Percentiles rank a stretch among this genome's conserved stretches.
phyloP scores from a whole-genome alignment of 2,329 filamentous ascomycete genomes.

The Aspergillus luchuensis region DNA sequence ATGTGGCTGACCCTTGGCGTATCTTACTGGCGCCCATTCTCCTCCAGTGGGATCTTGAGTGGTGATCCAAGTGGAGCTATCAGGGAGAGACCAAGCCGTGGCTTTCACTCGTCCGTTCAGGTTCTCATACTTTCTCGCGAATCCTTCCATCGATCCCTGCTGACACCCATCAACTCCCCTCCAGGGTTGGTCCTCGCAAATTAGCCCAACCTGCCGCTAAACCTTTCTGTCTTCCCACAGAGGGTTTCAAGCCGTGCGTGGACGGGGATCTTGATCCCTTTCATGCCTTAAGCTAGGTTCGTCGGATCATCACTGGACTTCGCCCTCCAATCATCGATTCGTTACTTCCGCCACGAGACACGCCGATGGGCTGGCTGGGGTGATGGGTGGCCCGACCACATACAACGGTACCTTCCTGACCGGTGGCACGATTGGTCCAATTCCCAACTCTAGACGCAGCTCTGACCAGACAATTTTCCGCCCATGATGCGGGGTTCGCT shows the following conservation, averaged over 20 bases:
- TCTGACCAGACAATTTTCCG: not conserved
- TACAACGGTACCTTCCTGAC: constrained; percentile 1
- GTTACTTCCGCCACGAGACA: not conserved
- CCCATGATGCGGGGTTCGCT: not conserved
- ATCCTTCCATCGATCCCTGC: not conserved
- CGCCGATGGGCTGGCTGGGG: not conserved
- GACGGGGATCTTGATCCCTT: constrained; percentile 8
- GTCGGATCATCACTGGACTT: not conserved
- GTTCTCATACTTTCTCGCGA: not conserved
- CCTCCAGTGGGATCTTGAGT: not conserved
- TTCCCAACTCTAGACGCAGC: not conserved
- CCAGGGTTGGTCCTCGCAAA: not conserved
- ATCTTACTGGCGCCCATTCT: not conserved
- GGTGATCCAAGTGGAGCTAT: not conserved
- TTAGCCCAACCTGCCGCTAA: not conserved
- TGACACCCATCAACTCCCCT: not conserved
- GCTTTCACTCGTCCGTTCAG: not conserved
- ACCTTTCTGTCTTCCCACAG: not conserved
- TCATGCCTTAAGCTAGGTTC: not conserved
- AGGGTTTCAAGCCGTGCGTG: not conserved
- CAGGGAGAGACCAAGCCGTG: not conserved
- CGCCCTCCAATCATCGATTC: not conserved
- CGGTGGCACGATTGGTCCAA: not conserved
- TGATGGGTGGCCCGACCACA: not conserved
- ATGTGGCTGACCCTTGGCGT: not conserved